phyloP scores from a whole-genome alignment of 768 basidiomycete genomes.

The Filobasidium wieringae region DNA sequence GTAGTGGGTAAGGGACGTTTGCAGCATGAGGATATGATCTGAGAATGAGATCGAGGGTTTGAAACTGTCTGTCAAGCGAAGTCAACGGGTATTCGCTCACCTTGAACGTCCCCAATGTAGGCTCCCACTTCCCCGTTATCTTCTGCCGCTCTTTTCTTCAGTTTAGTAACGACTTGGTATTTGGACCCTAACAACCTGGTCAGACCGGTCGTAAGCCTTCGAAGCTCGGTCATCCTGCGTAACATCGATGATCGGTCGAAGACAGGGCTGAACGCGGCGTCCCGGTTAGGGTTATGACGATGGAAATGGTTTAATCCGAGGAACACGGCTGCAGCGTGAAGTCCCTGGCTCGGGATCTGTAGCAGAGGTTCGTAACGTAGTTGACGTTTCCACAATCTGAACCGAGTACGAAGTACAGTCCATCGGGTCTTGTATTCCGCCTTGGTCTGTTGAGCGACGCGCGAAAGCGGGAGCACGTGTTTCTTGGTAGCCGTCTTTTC shows the following conservation, averaged over 20 bases:
- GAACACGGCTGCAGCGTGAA: not conserved
- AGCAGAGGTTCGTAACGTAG: not conserved
- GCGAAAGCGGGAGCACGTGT: not conserved
- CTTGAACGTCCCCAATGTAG: conserved; percentile 85
- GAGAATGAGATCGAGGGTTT: conserved; percentile 3
- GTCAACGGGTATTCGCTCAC: conserved; percentile 41
- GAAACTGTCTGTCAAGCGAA: no score
- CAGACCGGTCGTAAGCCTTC: conserved; percentile 66
- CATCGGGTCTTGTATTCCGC: not conserved
- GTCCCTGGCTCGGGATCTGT: not conserved
- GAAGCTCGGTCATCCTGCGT: conserved; percentile 63
- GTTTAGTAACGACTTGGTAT: conserved; percentile 64
- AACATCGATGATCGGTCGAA: conserved; percentile 46
- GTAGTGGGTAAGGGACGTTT: conserved; percentile 70
- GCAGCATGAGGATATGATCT: conserved; percentile 85
- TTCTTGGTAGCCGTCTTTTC: not conserved
- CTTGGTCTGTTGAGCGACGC: not conserved
- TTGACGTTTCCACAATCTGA: not conserved
- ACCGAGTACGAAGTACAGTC: not conserved
- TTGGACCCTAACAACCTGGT: conserved; percentile 65
- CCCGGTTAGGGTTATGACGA: not conserved
- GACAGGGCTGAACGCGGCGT: conserved; percentile 13
- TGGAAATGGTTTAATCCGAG: not conserved
- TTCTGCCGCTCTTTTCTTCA: conserved; percentile 58
- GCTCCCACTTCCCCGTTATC: conserved; percentile 56